phyloP scores from a whole-genome alignment of 1,284 basidiomycete species.

The Rugosomyces carneus region DNA sequence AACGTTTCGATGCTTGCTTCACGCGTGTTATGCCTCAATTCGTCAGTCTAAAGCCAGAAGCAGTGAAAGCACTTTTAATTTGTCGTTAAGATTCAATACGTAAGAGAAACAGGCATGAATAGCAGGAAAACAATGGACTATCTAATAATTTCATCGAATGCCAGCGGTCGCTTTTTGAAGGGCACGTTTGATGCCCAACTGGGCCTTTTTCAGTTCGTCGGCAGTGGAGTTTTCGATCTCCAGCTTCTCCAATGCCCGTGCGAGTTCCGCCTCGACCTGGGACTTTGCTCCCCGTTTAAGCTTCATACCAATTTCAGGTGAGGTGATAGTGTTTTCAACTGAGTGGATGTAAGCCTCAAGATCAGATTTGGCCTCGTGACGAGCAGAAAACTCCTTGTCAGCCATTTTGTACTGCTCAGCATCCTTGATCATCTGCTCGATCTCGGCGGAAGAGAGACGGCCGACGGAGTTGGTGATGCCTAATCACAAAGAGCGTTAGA shows the following conservation, averaged over 20 bases:
- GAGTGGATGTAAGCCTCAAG: slow-evolving; percentile 94
- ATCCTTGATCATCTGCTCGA: slow-evolving; percentile 98
- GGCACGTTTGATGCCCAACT: slow-evolving; percentile 89
- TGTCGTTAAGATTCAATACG: slow-evolving; percentile 8
- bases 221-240: slow-evolving; percentile 90
- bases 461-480: slow-evolving; percentile 95
- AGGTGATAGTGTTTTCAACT: slow-evolving; percentile 89
- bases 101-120: slow-evolving; percentile 17
- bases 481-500: slow-evolving; percentile 21
- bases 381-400: slow-evolving; percentile 95
- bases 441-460: slow-evolving; percentile 90
- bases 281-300: slow-evolving; percentile 92
- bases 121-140: slow-evolving; percentile 16
- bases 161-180: slow-evolving; percentile 93
- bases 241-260: slow-evolving; percentile 92
- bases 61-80: slow-evolving; percentile 8
- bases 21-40: no score
- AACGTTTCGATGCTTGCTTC: no score
- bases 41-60: no score
- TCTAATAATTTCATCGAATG: slow-evolving; percentile 52
- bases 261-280: slow-evolving; percentile 92
- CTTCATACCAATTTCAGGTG: slow-evolving; percentile 94
- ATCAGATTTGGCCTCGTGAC: slow-evolving; percentile 94
- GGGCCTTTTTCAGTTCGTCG: slow-evolving; percentile 92
- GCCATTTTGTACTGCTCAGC: slow-evolving; percentile 94